A percentile compares a stretch with the other conserved stretches of the same genome.
phyloP scores from a whole-genome alignment of 495 filamentous ascomycete genomes.

The Tuber umbilicatum region DNA sequence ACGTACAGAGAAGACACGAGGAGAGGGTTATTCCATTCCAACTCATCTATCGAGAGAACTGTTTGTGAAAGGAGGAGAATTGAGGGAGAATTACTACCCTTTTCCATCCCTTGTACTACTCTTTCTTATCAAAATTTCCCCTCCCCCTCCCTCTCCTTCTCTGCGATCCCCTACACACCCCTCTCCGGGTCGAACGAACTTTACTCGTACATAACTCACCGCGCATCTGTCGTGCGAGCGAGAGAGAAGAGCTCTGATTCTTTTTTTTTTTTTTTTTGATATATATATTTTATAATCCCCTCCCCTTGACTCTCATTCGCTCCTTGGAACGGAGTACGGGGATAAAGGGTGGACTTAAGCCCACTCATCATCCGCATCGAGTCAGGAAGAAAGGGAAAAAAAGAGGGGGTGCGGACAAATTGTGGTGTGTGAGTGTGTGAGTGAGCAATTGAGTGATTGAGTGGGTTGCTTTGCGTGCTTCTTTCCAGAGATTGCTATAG shows the following conservation, averaged over 20 bases:
- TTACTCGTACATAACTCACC: neutral
- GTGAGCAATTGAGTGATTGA: neutral
- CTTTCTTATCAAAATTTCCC: neutral
- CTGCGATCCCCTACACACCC: neutral
- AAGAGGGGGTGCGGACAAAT: neutral
- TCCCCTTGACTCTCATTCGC: neutral
- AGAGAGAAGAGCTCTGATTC: neutral
- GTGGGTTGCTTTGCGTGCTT: neutral
- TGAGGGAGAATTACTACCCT: conserved; percentile 3
- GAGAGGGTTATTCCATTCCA: neutral
- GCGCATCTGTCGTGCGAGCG: neutral
- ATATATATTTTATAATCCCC: neutral
- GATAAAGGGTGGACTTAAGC: neutral
- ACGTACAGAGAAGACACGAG: neutral
- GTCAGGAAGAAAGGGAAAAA: neutral
- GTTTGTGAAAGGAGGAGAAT: neutral
- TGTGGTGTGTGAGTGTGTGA: neutral
- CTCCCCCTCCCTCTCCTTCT: neutral
- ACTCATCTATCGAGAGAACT: neutral
- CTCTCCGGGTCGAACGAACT: neutral
- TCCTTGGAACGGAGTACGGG: neutral
- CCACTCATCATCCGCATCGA: neutral
- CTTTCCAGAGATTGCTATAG: neutral
- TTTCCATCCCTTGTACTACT: neutral
- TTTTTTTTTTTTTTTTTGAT: neutral